Conservation (phyloP, 495 filamentous ascomycete genomes). For the Chaetomium fimeti region DNA sequence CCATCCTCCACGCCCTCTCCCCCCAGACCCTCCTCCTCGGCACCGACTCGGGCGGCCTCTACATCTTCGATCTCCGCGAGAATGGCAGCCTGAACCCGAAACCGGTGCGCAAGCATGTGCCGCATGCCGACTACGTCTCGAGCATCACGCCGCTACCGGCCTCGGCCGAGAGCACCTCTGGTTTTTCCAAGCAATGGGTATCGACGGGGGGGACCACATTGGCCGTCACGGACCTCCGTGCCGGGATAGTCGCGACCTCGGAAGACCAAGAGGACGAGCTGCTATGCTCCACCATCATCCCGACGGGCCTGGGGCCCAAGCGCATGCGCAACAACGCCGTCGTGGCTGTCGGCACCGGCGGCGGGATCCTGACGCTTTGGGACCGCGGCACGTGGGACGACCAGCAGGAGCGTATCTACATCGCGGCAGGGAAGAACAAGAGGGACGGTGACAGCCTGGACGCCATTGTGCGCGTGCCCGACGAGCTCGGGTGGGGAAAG, state of each 20-base stretch:
- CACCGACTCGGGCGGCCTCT: conserved; percentile 83
- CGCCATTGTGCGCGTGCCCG: conserved; percentile 63
- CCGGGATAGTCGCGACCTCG: conserved; percentile 76
- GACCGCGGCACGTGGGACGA: conserved; percentile 92
- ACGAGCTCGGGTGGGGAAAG: conserved; percentile 62
- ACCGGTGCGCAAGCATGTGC: conserved; percentile 74
- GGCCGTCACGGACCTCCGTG: conserved; percentile 80
- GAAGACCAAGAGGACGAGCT: conserved; percentile 95
- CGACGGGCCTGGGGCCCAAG: conserved; percentile 58
- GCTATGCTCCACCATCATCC: conserved; percentile 72
- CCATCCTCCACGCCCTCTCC: conserved; percentile 74
- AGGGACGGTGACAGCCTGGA: conserved; percentile 68
- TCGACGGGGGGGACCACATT: conserved; percentile 87
- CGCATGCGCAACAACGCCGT: conserved; percentile 68
- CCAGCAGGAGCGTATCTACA: conserved; percentile 80
- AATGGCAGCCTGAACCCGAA: conserved; percentile 58
- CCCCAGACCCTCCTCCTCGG: conserved; percentile 86
- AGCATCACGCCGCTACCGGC: conserved; percentile 82
- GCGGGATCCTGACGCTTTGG: conserved; percentile 86
- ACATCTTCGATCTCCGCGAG: conserved; percentile 84
- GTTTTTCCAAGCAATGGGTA: conserved; percentile 88
- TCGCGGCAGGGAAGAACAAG: conserved; percentile 60
- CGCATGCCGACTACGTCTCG: conserved; percentile 90
- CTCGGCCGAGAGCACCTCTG: conserved; percentile 71
- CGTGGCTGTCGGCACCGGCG: conserved; percentile 72